phyloP scores from a whole-genome alignment of 176 grass and related monocot genomes.

The Oryza officinalis region DNA sequence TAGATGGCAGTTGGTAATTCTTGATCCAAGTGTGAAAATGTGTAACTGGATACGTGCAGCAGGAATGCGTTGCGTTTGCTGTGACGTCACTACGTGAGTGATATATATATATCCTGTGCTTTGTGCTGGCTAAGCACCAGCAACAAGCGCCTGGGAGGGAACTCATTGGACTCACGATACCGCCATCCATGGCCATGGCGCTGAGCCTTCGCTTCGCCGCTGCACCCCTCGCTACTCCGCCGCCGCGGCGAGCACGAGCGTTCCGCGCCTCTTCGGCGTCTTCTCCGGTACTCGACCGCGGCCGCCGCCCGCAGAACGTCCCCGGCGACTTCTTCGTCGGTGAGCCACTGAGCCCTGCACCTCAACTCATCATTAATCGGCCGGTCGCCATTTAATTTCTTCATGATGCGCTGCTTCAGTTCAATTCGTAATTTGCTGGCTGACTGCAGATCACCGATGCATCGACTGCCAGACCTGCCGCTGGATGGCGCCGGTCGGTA shows the following conservation, averaged over 20 bases:
- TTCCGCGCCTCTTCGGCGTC: conserved; percentile 10
- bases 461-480: conserved; percentile 94
- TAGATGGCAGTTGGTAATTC: too few relatives aligned
- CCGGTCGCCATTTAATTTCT: too few relatives aligned
- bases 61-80: too few relatives aligned
- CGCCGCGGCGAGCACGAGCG: background rate
- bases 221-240: too few relatives aligned
- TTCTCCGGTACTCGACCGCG: background rate
- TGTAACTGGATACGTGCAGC: too few relatives aligned
- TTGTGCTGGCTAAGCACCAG: too few relatives aligned
- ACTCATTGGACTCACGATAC: too few relatives aligned
- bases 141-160: too few relatives aligned
- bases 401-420: background rate
- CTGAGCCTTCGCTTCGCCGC: conserved; percentile 12
- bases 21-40: too few relatives aligned
- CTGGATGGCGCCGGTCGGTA: conserved; percentile 93
- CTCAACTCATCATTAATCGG: background rate
- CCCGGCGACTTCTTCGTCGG: conserved; percentile 72
- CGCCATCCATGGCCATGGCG: conserved; percentile 3
- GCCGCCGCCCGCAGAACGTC: conserved; percentile 59
- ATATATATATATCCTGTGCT: too few relatives aligned
- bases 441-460: conserved; percentile 62
- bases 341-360: conserved; percentile 51
- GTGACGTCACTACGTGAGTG: too few relatives aligned
- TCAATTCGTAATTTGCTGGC: too few relatives aligned